A percentile compares a stretch with the other conserved stretches of the same genome.
phyloP scores from a whole-genome alignment of 306 rosid genomes.

The Sesbania bispinosa region DNA sequence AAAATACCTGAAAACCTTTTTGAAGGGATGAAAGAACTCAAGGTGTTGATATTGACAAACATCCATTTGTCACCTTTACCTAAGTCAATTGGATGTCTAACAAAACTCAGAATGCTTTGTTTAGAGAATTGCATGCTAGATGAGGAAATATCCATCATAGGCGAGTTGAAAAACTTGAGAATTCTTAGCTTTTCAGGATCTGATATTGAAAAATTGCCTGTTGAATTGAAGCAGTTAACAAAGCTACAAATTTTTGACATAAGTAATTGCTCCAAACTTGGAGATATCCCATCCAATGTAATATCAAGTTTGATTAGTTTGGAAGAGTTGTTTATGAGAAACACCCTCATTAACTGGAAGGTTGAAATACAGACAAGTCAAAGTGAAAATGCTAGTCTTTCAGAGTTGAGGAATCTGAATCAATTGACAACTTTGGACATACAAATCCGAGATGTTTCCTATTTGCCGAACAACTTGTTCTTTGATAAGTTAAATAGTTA shows the following conservation, averaged over 20 bases:
- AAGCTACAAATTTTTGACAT: conserved; percentile 39
- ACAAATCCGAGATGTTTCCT: neutral
- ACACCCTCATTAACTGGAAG: conserved; percentile 31
- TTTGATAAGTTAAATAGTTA: conserved; percentile 18
- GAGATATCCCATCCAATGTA: conserved; percentile 25
- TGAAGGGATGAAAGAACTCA: conserved; percentile 12
- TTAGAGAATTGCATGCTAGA: conserved; percentile 24
- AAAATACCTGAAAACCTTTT: conserved; percentile 9
- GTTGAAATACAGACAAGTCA: neutral
- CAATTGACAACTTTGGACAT: conserved; percentile 28
- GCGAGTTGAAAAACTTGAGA: conserved; percentile 34
- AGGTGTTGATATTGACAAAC: conserved; percentile 17
- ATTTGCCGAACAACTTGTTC: conserved; percentile 16
- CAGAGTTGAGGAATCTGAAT: conserved; percentile 30
- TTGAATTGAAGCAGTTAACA: conserved; percentile 26
- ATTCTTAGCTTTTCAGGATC: conserved; percentile 42
- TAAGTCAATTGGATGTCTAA: conserved; percentile 9
- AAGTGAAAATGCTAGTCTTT: conserved; percentile 8
- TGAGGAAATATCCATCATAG: conserved; percentile 22
- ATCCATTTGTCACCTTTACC: neutral
- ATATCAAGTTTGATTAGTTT: conserved; percentile 32
- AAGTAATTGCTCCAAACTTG: conserved; percentile 31
- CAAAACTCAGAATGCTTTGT: conserved; percentile 25
- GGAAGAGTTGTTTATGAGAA: conserved; percentile 41
- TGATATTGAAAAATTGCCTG: conserved; percentile 22